Percentiles rank a stretch among this genome's conserved stretches.
Conservation (phyloP, 176 grass and related monocot genomes). For the Puya raimondii region DNA sequence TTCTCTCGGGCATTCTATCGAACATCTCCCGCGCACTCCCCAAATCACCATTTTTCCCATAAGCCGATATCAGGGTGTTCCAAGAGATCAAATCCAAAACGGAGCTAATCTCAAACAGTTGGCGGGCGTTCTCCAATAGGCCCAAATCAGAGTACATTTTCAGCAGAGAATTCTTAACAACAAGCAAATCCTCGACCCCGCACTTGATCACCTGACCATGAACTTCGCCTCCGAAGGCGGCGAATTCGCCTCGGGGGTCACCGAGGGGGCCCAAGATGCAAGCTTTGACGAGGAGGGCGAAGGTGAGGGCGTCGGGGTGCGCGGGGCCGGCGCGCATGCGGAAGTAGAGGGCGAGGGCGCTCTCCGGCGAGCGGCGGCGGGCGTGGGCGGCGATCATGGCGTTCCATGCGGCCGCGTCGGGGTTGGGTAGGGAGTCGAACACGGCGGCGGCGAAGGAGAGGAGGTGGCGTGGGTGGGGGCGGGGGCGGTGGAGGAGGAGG, state of each 20-base stretch:
- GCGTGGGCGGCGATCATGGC: conserved; percentile 20
- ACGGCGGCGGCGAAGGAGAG: conserved; percentile 1
- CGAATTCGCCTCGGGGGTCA: conserved; percentile 1
- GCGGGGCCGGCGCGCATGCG: conserved; percentile 29
- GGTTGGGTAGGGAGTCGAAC: neutral
- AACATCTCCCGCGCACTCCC: conserved; percentile 28
- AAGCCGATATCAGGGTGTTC: conserved; percentile 49
- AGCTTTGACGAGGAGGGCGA: conserved; percentile 34
- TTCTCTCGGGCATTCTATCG: conserved; percentile 42
- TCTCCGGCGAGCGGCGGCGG: conserved; percentile 19
- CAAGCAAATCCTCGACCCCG: conserved; percentile 34
- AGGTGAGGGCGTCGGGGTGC: conserved; percentile 43
- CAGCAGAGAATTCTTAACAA: conserved; percentile 56
- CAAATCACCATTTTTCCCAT: conserved; percentile 33
- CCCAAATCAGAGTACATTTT: conserved; percentile 45
- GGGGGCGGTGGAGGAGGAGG: neutral
- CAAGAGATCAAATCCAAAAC: conserved; percentile 38
- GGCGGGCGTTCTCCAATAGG: conserved; percentile 24
- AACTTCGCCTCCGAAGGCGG: conserved; percentile 5
- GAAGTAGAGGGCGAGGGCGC: conserved; percentile 37
- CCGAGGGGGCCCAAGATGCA: conserved; percentile 5
- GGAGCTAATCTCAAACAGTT: conserved; percentile 32
- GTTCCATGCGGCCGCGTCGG: conserved; percentile 8
- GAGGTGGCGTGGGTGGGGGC: neutral
- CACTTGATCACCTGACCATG: conserved; percentile 44